Base-by-base conservation (phyloP, 2,329 filamentous ascomycete genomes). In the Diaporthe citri region DNA sequence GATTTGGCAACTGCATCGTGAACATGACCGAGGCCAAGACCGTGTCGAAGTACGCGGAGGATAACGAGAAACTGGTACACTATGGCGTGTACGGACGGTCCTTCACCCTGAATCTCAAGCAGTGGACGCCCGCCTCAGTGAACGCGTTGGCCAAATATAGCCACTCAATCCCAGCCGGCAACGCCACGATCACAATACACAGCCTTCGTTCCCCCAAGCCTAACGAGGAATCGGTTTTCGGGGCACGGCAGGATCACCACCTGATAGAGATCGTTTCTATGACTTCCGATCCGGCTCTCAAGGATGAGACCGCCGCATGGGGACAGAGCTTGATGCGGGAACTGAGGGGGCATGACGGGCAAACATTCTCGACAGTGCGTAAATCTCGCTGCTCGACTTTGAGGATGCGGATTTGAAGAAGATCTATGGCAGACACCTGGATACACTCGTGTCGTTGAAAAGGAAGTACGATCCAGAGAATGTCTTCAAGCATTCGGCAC, bases 381-480 rank as follows among this genome's bases (percentile, higher is more conserved):
- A 83, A 74, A 78, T 85, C 25, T 79, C 82, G 0, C 76, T 85
- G 10, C 80, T 80, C 0, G 77, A 72, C 36, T 74, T 79, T 3
- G 77, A 79, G 2, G 79, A 80, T 17, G 73, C 80, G 10, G 75
- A 81, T 31, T 13, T 82, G 46, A 77, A 75, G 41, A 78, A 77
- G 20, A 81, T 83, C 5, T 85, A 81, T 67, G 82, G 82, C 1
- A 48, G 76, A 6, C 78, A 83, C 22, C 78, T 80, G 56, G 36
- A 75, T 7, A 64, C 57, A 6, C 55, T 74, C 4, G n/a, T 70
- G 13, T 43, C 48, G 74, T 72, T 84, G 56, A 83, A 86, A 76
- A 78, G 78, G 72, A 78, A 81, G 57, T 82, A 83, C 62, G 84
- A 85, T 56, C 81, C 83, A 0, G 73, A 80, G 5, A 83, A 84